phyloP scores from a whole-genome alignment of 2,329 filamentous ascomycete genomes.

The Phyllosticta citribraziliensis region DNA sequence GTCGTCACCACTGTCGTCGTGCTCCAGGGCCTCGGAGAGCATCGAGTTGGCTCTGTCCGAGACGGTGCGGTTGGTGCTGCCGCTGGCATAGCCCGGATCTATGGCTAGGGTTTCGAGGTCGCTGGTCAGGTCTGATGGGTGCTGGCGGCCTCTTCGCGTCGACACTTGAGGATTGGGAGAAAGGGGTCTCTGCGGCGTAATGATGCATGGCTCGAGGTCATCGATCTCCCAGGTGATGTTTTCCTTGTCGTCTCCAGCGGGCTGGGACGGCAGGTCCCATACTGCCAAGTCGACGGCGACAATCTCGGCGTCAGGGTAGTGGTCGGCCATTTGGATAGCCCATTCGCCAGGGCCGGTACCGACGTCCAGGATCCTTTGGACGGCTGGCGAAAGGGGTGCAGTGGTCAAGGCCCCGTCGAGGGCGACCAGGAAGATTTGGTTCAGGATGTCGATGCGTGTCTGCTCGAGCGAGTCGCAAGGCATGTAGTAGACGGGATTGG shows the following conservation, averaged over 20 bases:
- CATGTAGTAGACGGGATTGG: constrained; percentile 54
- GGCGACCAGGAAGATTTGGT: constrained; percentile 49
- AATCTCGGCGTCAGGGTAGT: constrained; percentile 36
- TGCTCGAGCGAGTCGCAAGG: constrained; percentile 58
- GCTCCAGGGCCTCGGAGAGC: neutral
- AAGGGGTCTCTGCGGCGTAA: neutral
- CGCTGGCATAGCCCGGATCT: constrained; percentile 10
- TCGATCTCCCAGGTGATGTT: constrained; percentile 27
- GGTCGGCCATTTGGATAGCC: constrained; percentile 36
- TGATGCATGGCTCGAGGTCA: constrained; percentile 23
- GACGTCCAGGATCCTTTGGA: constrained; percentile 28
- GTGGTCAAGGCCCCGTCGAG: constrained; percentile 28
- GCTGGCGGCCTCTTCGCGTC: neutral
- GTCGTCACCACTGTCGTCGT: neutral
- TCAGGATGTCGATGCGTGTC: constrained; percentile 50
- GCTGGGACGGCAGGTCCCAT: constrained; percentile 39
- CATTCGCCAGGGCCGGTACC: constrained; percentile 43
- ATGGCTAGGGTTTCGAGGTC: constrained; percentile 1
- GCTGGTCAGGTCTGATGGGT: neutral
- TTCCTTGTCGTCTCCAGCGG: constrained; percentile 13
- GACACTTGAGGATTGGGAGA: neutral
- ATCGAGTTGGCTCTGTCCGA: neutral
- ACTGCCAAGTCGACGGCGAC: constrained; percentile 40
- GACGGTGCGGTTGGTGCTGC: constrained; percentile 3
- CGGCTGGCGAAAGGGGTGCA: constrained; percentile 19